Base-by-base conservation (phyloP, 2,329 filamentous ascomycete species). In the Domatiomyces globalis region DNA sequence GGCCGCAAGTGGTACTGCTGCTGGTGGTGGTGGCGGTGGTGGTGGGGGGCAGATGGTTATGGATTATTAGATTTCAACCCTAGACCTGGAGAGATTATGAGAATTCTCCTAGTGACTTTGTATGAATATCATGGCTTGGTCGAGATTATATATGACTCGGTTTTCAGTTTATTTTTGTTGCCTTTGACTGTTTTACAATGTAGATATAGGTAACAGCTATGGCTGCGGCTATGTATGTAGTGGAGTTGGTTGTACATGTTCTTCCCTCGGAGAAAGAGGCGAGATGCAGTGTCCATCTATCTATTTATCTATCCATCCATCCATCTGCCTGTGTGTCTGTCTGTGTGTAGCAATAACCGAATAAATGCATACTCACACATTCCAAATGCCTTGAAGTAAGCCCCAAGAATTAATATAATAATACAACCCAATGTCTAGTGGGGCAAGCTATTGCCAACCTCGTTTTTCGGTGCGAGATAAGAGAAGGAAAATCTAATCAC, bases 401-500 rank as follows among this genome's bases (percentile, higher is more conserved):
- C 22, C 22, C 22, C 22, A 6, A 6, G 3, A 25, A 25, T 25
- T 25, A 25, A 25, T 25, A 25, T 25, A 25, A 25, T 25, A 25
- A 25, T 25, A 25, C 22, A 25, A 25, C 22, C 22, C 22, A 6
- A 6, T 64, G 64, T 20, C 25, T 49, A 27, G 3, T 48, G 2
- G 15, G 19, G 5, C 17, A 48, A 5, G 10, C 5, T 9, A 18
- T 18, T 17, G 27, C 12, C 2, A 43, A n/a, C 42, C n/a, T n/a
- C n/a, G n/a, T 7, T 5, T 43, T 43, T 48, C 4, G 8, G 19
- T 18, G 19, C 12, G 22, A 29, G 6, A 25, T 7, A 46, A 25
- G 45, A 15, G 29, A 19, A 29, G 19, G n/a, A 42, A 36, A n/a
- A 3, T 22, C 66, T 53, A 81, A 68, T 78, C 79, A 65, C 80